Base-by-base conservation (phyloP, 73 alveolate species). In the Paramecium sexaurelia region DNA sequence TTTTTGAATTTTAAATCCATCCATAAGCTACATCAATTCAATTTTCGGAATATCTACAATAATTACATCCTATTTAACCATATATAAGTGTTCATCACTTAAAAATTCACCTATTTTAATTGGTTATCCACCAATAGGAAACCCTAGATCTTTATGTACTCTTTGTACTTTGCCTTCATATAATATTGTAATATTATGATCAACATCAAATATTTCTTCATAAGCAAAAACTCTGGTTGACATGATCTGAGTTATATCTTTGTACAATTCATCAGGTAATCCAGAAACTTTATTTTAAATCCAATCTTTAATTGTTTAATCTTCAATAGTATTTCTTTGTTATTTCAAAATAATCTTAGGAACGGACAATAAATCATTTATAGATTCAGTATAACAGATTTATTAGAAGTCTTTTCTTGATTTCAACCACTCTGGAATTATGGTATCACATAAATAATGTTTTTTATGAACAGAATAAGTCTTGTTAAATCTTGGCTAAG, bases 11-110 rank as follows among this genome's bases (percentile, higher is more conserved):
- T 61, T 61, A 27, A 61, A 61, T 26, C 43, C 83, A 29, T 61
- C 83, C 83, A 61, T 61, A 3, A 61, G 29, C 26, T 61, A n/a
- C 83, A 61, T 61, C 13, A 61, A 61, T 61, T 61, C 83, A 61
- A 61, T 61, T 29, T 61, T 61, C 0, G 83, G 83, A 0, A 61
- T 61, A 26, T 61, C 83, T 29, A 61, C 26, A 29, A 32, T 32
- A 26, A 61, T 61, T 5, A 61, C 83, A 61, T 61, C 83, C 6
- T 22, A 26, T 29, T 61, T 61, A 61, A 32, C 83, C 83, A 61
- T 61, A 29, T 61, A 61, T 15, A 61, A 13, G 17, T 29, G 26
- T 61, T 61, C 83, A 61, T 61, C 83, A 32, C 83, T 61, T 26
- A 61, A 32, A 9, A 61, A 61, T 29, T 61, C 83, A 5, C 83